Base-by-base conservation (phyloP, 1,139 yeast species). In the Kurtzmaniella natalensis region DNA sequence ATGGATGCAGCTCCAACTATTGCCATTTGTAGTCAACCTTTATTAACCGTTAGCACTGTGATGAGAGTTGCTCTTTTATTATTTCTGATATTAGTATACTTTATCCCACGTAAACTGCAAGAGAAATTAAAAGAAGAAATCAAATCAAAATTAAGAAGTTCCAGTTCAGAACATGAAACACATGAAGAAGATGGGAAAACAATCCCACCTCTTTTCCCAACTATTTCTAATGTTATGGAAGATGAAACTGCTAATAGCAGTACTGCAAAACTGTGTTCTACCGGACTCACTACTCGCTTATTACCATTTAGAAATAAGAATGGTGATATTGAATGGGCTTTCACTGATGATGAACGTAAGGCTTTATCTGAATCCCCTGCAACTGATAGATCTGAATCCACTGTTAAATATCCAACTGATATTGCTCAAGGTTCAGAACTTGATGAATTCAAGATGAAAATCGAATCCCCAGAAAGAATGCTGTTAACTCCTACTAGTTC, bases 271-370 rank as follows among this genome's bases (percentile, higher is more conserved):
- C 61, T 68, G 9, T 77, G 83, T 47, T 70, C 81, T 17, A 74
- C 80, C 7, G 66, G 68, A 5, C 45, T 60, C 23, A 61, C 74
- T 26, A 62, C 78, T 3, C 59, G 71, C 35, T 59, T 73, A 25
- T 55, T 73, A 16, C 78, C 81, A 5, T 62, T 68, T 42, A 75
- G 72, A 34, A 75, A 74, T 45, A 57, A 55, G 9, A 60, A 65
- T 25, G 84, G 84, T 3, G 78, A 75, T 43, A 63, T 77, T 13
- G 79, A 74, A 40, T 78, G 81, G 78, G 68, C 69, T 7, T 63
- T 76, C 38, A 62, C 76, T 11, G 77, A 72, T 22, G 72, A 64
- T 32, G 29, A 26, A 10, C 18, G 29, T 5, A 20, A 26, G 17
- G 29, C 14, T 7, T 21, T 17, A 16, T 20, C 16, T 7, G 26